Conservation (phyloP, 352 stramenopile genomes). For the Phytophthora sansomeana region DNA sequence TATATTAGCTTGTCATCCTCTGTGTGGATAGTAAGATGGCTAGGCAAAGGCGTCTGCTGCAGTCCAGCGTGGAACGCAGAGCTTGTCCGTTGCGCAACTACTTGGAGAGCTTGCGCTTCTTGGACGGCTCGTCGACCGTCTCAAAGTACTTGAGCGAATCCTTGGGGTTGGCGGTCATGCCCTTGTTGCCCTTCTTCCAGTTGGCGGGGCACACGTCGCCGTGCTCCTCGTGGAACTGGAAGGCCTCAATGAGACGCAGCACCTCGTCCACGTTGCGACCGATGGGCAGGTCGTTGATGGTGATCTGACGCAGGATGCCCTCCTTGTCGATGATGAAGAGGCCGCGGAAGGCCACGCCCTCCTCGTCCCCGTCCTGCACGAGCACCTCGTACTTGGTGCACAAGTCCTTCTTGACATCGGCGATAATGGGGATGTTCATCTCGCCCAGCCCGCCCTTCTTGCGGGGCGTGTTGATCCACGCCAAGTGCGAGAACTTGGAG, state of each 20-base stretch:
- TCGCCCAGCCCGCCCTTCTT: constrained; percentile 91
- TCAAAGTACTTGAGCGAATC: constrained; percentile 87
- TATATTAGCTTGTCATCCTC: too few species aligned
- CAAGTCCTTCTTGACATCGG: constrained; percentile 91
- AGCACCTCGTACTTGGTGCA: constrained; percentile 88
- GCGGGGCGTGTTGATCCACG: constrained; percentile 91
- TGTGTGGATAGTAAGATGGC: too few species aligned
- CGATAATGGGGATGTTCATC: constrained; percentile 92
- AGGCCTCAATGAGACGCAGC: constrained; percentile 91
- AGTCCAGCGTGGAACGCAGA: too few species aligned
- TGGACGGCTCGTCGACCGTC: constrained; percentile 36
- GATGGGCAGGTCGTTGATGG: constrained; percentile 90
- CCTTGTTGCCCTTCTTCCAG: constrained; percentile 91
- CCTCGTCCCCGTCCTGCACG: constrained; percentile 66
- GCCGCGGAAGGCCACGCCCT: constrained; percentile 84
- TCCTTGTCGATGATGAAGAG: constrained; percentile 93
- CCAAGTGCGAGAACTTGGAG: constrained; percentile 90
- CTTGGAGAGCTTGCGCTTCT: constrained; percentile 43
- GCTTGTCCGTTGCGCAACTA: constrained; percentile 1
- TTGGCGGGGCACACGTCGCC: constrained; percentile 92
- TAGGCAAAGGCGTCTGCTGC: too few species aligned
- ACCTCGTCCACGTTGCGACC: constrained; percentile 92
- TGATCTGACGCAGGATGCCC: constrained; percentile 84
- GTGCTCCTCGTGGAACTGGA: constrained; percentile 93
- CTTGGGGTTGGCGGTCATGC: constrained; percentile 86